phyloP scores from a whole-genome alignment of 768 basidiomycete genomes.

The Lactarius akahatsu region DNA sequence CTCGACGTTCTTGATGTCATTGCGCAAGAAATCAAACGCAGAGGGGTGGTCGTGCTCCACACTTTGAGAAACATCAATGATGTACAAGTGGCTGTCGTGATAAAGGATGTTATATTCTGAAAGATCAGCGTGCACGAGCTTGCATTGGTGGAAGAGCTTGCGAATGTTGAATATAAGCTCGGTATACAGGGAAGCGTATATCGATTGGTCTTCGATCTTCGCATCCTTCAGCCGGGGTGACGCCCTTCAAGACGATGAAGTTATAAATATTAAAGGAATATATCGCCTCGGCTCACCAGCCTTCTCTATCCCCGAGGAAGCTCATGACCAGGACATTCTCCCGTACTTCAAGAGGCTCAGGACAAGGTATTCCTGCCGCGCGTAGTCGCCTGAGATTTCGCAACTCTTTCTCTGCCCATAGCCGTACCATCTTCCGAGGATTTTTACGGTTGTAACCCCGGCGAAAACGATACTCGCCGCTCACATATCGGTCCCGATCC shows the following conservation, averaged over 20 bases:
- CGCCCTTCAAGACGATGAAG: slow-evolving; percentile 53
- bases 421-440: slow-evolving; percentile 95
- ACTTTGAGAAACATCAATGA: slow-evolving; percentile 98
- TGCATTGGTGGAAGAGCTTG: slow-evolving; percentile 85
- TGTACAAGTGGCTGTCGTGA: slow-evolving; percentile 75
- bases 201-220: slow-evolving; percentile 45
- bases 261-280: slow-evolving; percentile 12
- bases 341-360: slow-evolving; percentile 87
- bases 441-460: slow-evolving; percentile 84
- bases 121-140: slow-evolving; percentile 95
- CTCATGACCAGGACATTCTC: slow-evolving; percentile 97
- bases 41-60: slow-evolving; percentile 98
- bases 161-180: slow-evolving; percentile 81
- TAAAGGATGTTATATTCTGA: slow-evolving; percentile 98
- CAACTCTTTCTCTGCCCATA: slow-evolving; percentile 99
- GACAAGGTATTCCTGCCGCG: slow-evolving; percentile 81
- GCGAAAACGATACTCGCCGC: slow-evolving; percentile 94
- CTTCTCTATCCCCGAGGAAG: slow-evolving; percentile 79
- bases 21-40: slow-evolving; percentile 93
- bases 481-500: slow-evolving; percentile 94
- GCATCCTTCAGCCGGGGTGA: slow-evolving; percentile 95
- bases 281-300: slow-evolving; percentile 58
- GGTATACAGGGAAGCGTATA: slow-evolving; percentile 62
- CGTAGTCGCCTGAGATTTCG: slow-evolving; percentile 86
- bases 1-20: slow-evolving; percentile 88